Percentiles rank a stretch among this genome's conserved stretches.
Evolutionary conservation across 208 protist species (phyloP).

Genomic region (Perkinsela sp.): DNA sequence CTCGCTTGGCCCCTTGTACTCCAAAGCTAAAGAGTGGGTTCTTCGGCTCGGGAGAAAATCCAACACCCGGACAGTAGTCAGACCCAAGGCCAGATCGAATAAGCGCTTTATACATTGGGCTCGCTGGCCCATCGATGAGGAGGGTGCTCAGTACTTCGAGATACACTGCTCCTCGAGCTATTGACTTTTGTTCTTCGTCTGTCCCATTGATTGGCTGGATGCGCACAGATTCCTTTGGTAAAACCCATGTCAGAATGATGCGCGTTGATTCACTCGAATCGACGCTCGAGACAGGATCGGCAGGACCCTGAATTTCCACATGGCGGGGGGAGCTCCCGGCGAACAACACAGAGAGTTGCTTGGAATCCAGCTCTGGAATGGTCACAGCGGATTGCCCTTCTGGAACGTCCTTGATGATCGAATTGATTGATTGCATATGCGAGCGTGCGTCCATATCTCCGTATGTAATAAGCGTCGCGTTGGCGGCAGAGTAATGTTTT

Average conservation of each 20-base stretch:
- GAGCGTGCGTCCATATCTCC: constrained; percentile 27
- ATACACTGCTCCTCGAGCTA: constrained; percentile 28
- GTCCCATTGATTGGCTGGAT: constrained; percentile 11
- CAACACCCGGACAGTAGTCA: constrained; percentile 40
- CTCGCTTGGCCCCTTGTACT: constrained; percentile 35
- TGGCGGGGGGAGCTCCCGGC: constrained; percentile 5
- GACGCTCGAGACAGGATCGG: constrained; percentile 40
- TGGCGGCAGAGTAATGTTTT: constrained; percentile 63
- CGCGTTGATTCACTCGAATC: constrained; percentile 23
- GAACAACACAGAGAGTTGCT: background rate
- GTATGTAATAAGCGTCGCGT: constrained; percentile 63
- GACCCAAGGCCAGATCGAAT: constrained; percentile 42
- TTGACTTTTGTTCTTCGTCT: background rate
- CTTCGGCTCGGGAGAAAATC: constrained; percentile 43
- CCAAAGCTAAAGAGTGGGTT: constrained; percentile 52
- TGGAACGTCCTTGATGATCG: constrained; percentile 23
- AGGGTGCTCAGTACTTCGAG: constrained; percentile 46
- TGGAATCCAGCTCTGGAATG: constrained; percentile 17
- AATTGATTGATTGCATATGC: constrained; percentile 27
- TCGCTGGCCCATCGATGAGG: constrained; percentile 40
- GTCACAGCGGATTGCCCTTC: constrained; percentile 7
- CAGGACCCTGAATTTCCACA: constrained; percentile 25
- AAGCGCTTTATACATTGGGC: constrained; percentile 51
- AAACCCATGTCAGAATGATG: constrained; percentile 28
- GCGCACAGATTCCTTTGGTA: constrained; percentile 10